A percentile compares a stretch with the other conserved stretches of the same genome.
phyloP scores from a whole-genome alignment of 2,329 filamentous ascomycete genomes.

The Botrytis fragariae region DNA sequence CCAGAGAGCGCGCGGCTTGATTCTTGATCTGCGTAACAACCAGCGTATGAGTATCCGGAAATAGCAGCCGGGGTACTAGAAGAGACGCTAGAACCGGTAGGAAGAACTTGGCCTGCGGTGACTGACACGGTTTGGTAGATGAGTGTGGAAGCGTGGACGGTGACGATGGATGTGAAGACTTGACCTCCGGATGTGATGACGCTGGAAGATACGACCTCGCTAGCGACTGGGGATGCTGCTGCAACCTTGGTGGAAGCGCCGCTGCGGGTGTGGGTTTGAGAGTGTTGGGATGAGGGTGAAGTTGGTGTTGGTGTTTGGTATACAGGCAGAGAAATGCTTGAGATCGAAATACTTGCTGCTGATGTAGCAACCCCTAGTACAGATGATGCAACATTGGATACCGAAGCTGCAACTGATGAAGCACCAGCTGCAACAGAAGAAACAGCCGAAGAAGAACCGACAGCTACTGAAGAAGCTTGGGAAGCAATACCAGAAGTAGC shows the following conservation, averaged over 20 bases:
- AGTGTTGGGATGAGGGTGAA: neutral
- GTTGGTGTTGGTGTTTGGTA: neutral
- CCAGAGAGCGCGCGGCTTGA: conserved; percentile 42
- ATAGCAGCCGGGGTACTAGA: conserved; percentile 28
- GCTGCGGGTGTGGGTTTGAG: neutral
- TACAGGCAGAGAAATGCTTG: neutral
- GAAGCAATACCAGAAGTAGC: conserved; percentile 1
- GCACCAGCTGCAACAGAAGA: neutral
- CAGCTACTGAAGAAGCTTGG: neutral
- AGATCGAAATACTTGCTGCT: neutral
- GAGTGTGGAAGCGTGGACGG: conserved; percentile 43
- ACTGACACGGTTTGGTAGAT: conserved; percentile 41
- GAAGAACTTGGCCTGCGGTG: conserved; percentile 30
- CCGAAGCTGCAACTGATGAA: neutral
- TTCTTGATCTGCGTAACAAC: conserved; percentile 46
- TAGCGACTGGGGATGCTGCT: conserved; percentile 26
- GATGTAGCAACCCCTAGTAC: neutral
- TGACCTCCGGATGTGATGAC: conserved; percentile 21
- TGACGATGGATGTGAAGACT: neutral
- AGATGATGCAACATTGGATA: neutral
- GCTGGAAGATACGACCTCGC: conserved; percentile 35
- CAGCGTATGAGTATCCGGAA: conserved; percentile 42
- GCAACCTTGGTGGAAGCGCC: conserved; percentile 22
- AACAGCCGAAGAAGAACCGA: neutral
- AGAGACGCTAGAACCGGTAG: conserved; percentile 27